Evolutionary conservation across 192 early-diverging fungal genomes (phyloP).

Genomic region (Entrophospora sp.): DNA sequence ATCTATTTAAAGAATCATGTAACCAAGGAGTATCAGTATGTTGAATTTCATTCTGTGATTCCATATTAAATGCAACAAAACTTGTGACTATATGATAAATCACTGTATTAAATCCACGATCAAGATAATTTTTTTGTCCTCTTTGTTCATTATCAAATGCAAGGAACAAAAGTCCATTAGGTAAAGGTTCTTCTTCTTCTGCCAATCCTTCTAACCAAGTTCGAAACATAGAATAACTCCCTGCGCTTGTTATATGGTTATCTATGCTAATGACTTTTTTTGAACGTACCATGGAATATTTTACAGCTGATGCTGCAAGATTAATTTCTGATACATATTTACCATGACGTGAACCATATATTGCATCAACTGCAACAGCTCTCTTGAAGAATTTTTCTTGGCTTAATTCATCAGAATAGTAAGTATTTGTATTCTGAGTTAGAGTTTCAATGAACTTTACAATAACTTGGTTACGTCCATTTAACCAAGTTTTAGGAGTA

Average conservation of each 20-base stretch:
- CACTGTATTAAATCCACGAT: background rate
- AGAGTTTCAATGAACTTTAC: background rate
- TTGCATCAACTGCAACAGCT: background rate
- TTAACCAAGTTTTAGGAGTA: background rate
- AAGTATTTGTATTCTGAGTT: conserved; percentile 1
- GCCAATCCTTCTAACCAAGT: background rate
- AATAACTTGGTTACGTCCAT: background rate
- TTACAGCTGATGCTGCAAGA: conserved; percentile 7
- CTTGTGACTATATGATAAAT: too few species aligned
- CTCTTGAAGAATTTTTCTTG: background rate
- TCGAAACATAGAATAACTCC: background rate
- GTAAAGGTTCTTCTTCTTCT: background rate
- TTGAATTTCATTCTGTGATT: conserved; percentile 10
- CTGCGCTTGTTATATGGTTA: background rate
- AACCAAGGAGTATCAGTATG: background rate
- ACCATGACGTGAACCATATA: background rate
- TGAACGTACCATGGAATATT: conserved; percentile 10
- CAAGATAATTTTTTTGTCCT: conserved; percentile 9
- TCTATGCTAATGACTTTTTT: background rate
- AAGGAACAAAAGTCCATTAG: too few species aligned
- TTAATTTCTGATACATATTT: conserved; percentile 4
- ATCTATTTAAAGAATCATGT: conserved; percentile 4
- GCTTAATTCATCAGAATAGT: background rate
- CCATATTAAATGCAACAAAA: conserved; percentile 16
- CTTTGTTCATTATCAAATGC: conserved; percentile 11